A percentile compares a stretch with the other conserved stretches of the same genome.
phyloP scores from a whole-genome alignment of 345 rosid genomes.

The Durio zibethinus region DNA sequence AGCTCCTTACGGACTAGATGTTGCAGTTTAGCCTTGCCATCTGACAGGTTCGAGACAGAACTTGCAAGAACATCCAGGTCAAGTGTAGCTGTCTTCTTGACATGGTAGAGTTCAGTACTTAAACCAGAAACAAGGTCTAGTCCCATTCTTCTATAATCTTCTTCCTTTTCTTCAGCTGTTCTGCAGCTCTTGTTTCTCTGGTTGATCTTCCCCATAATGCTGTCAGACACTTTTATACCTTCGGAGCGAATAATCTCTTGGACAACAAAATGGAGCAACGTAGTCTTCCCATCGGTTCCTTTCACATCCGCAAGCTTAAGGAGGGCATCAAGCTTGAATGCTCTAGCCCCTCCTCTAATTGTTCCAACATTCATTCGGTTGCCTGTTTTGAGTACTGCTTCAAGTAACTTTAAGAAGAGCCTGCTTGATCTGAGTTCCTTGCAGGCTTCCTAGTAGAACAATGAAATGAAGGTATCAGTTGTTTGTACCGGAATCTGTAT shows the following conservation, averaged over 20 bases:
- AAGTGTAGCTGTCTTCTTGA: slow-evolving; percentile 82
- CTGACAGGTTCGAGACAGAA: slow-evolving; percentile 74
- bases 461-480: neutral
- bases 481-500: neutral
- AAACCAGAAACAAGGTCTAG: slow-evolving; percentile 84
- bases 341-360: slow-evolving; percentile 88
- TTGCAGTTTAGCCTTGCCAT: slow-evolving; percentile 53
- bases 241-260: slow-evolving; percentile 87
- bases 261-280: slow-evolving; percentile 87
- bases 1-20: slow-evolving; percentile 44
- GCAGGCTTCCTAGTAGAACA: slow-evolving; percentile 75
- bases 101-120: slow-evolving; percentile 78
- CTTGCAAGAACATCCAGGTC: slow-evolving; percentile 84
- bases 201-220: slow-evolving; percentile 86
- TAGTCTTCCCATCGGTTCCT: slow-evolving; percentile 88
- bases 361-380: slow-evolving; percentile 97
- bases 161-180: slow-evolving; percentile 72
- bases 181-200: slow-evolving; percentile 54
- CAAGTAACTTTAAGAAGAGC: slow-evolving; percentile 79
- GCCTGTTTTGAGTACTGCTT: slow-evolving; percentile 95
- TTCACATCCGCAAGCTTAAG: slow-evolving; percentile 93
- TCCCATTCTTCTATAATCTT: slow-evolving; percentile 88
- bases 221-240: slow-evolving; percentile 78
- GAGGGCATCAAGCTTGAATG: slow-evolving; percentile 90
- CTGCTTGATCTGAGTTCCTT: slow-evolving; percentile 92